These are phyloP conservation scores for Delphinella strobiligena DNA, from an alignment of 2,329 filamentous ascomycete species.

Conservation along the genomic window DNA sequence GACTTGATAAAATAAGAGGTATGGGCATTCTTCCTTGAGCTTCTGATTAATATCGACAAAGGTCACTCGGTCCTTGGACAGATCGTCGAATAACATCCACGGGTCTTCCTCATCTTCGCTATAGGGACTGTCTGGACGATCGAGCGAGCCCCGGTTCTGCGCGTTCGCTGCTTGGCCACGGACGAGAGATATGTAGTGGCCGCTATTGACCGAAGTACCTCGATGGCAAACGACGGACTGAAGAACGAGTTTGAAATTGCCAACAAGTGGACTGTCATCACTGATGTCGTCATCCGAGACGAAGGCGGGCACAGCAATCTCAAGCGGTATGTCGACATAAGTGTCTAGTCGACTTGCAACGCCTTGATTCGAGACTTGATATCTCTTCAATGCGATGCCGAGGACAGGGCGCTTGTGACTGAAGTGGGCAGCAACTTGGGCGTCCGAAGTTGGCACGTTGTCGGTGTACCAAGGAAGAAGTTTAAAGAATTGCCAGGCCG, in stretches of 20 bases:
- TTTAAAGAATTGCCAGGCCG: constrained; percentile 95
- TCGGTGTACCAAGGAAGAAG: constrained; percentile 86
- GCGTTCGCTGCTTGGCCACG: constrained; percentile 49
- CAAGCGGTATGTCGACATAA: constrained; percentile 81
- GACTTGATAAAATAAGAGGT: constrained; percentile 91
- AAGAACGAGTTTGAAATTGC: constrained; percentile 86
- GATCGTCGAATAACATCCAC: constrained; percentile 90
- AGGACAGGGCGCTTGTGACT: constrained; percentile 71
- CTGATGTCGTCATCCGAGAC: constrained; percentile 66
- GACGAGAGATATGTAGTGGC: constrained; percentile 82
- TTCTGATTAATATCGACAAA: constrained; percentile 68
- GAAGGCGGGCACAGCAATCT: constrained; percentile 75
- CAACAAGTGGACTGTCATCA: constrained; percentile 55
- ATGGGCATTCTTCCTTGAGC: constrained; percentile 78
- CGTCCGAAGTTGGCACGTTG: constrained; percentile 49
- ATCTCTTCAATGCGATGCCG: constrained; percentile 86
- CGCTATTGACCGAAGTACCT: constrained; percentile 71
- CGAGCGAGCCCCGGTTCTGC: constrained; percentile 33
- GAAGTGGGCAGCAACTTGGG: constrained; percentile 81
- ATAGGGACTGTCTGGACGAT: constrained; percentile 22
- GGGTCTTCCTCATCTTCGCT: constrained; percentile 55
- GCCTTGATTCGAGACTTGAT: constrained; percentile 61
- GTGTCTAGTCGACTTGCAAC: constrained; percentile 62
- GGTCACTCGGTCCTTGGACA: constrained; percentile 59
- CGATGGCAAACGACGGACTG: constrained; percentile 90